Evolutionary conservation across 2,329 filamentous ascomycete genomes (phyloP).

Genomic region (Sarocladium brachiariae): DNA sequence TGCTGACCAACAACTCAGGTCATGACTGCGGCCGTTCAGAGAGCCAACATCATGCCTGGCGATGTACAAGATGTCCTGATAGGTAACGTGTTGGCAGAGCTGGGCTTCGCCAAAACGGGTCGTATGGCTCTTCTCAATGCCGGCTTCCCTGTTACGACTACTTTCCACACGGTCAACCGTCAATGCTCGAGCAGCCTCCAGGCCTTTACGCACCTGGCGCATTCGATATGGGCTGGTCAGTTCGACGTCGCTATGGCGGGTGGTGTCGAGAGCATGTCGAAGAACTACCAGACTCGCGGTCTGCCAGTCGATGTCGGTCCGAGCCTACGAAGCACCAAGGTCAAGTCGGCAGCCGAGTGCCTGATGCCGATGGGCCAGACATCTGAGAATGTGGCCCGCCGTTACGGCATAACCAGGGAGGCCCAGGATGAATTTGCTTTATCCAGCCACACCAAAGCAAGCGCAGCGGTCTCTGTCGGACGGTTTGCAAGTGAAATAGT

Average conservation of each 20-base stretch:
- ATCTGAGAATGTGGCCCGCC: constrained; percentile 75
- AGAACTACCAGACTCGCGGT: constrained; percentile 79
- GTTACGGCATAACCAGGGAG: constrained; percentile 64
- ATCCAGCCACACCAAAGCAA: constrained; percentile 65
- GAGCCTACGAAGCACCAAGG: constrained; percentile 54
- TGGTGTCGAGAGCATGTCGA: constrained; percentile 94
- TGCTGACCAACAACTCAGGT: constrained; percentile 20
- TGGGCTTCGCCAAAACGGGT: constrained; percentile 83
- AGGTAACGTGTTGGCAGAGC: constrained; percentile 82
- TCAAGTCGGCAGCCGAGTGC: constrained; percentile 71
- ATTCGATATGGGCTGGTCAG: constrained; percentile 64
- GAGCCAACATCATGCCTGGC: constrained; percentile 65
- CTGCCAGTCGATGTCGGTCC: constrained; percentile 80
- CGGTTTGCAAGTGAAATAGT: constrained; percentile 74
- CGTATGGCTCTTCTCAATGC: constrained; percentile 86
- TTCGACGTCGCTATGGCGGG: constrained; percentile 73
- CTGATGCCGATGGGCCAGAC: constrained; percentile 94
- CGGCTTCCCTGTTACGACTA: constrained; percentile 64
- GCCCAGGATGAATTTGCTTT: constrained; percentile 83
- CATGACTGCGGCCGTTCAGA: constrained; percentile 40
- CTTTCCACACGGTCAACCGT: constrained; percentile 81
- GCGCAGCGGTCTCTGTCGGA: constrained; percentile 60
- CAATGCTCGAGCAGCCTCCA: constrained; percentile 76
- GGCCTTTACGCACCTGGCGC: constrained; percentile 66
- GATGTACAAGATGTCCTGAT: constrained; percentile 73